A percentile compares a stretch with the other conserved stretches of the same genome.
Evolutionary conservation across 23 red algal genomes (phyloP).

Genomic region (Cyanidium caldarium): DNA sequence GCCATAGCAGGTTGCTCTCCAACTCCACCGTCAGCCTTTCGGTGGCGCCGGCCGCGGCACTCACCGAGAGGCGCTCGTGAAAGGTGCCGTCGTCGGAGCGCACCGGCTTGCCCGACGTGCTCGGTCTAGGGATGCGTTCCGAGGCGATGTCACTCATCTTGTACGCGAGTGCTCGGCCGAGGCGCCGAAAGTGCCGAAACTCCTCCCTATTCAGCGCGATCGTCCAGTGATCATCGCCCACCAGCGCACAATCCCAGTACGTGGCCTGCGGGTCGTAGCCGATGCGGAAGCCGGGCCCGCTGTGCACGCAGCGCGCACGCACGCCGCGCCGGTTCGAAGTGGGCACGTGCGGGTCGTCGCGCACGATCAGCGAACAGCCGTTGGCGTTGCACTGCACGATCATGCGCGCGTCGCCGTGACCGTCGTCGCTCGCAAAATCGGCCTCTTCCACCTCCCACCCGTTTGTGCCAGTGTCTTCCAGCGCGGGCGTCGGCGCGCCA

Average conservation of each 20-base stretch:
- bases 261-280: background rate
- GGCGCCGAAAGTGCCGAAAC: background rate
- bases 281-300: background rate
- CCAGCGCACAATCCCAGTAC: background rate
- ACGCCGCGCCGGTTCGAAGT: background rate
- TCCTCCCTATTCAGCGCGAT: background rate
- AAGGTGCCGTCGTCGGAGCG: background rate
- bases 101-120: background rate
- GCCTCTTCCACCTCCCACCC: background rate
- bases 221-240: slow-evolving; percentile 1
- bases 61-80: background rate
- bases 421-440: background rate
- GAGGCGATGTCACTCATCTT: background rate
- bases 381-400: slow-evolving; percentile 5
- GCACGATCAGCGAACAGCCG: slow-evolving; percentile 1
- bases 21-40: background rate
- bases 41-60: background rate
- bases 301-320: background rate
- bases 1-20: background rate
- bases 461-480: background rate
- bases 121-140: too few relatives aligned
- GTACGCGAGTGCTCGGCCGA: background rate
- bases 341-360: background rate
- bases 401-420: background rate
- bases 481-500: background rate